A percentile compares a stretch with the other conserved stretches of the same genome.
Evolutionary conservation across 83 land plant species (phyloP).

Genomic region (Thuja plicata): DNA sequence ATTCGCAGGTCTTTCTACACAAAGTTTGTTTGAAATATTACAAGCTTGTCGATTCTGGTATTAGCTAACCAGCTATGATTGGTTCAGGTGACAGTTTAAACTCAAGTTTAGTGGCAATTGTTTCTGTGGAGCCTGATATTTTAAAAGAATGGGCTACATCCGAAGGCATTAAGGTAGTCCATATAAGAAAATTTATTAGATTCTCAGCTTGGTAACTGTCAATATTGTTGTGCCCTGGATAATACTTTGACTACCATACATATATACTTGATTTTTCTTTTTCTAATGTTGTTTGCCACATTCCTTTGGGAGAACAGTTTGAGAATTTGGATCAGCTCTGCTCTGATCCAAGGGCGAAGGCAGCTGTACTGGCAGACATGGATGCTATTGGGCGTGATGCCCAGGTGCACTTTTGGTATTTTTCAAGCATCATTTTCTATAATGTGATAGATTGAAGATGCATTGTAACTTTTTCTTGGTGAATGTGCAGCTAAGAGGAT

Average conservation of each 20-base stretch:
- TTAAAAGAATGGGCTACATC: slow-evolving; percentile 88
- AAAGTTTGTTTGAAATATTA: not conserved
- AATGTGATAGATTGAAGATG: not conserved
- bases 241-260: not conserved
- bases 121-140: slow-evolving; percentile 79
- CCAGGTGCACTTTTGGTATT: slow-evolving; percentile 43
- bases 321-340: slow-evolving; percentile 66
- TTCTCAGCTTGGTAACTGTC: not conserved
- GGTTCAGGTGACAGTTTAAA: slow-evolving; percentile 94
- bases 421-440: not conserved
- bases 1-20: not conserved
- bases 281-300: not conserved
- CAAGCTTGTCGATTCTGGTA: not conserved
- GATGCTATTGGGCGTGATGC: slow-evolving; percentile 85
- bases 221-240: not conserved
- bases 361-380: slow-evolving; percentile 95
- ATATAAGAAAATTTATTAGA: slow-evolving; percentile 1
- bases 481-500: slow-evolving; percentile 83
- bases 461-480: not conserved
- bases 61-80: not conserved
- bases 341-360: slow-evolving; percentile 71
- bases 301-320: slow-evolving; percentile 43
- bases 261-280: not conserved
- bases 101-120: slow-evolving; percentile 81
- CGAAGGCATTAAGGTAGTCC: slow-evolving; percentile 85